Evolutionary conservation across 2,329 filamentous ascomycete species (phyloP).

Genomic region (Trichoderma citrinoviride): DNA sequence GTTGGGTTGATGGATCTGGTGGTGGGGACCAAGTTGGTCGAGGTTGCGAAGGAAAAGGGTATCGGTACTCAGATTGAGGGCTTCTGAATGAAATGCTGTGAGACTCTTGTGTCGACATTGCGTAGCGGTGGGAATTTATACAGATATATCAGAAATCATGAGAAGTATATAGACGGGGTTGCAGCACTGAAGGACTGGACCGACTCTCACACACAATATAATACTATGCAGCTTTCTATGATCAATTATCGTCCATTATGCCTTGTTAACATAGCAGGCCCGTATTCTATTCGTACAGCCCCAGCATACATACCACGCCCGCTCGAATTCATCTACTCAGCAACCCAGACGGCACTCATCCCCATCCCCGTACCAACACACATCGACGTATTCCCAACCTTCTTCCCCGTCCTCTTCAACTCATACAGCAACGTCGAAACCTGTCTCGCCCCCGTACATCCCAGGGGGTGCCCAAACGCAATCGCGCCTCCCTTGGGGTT

Average conservation of each 20-base stretch:
- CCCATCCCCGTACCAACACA: conserved; percentile 97
- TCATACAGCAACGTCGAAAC: conserved; percentile 90
- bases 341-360: conserved; percentile 95
- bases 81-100: conserved; percentile 20
- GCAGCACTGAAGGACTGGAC: no score
- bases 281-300: conserved; percentile 10
- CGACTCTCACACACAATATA: no score
- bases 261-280: not conserved
- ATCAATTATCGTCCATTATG: not conserved
- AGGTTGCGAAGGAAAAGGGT: conserved; percentile 53
- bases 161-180: not conserved
- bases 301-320: not conserved
- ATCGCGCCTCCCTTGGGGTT: conserved; percentile 98
- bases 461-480: conserved; percentile 91
- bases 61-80: conserved; percentile 51
- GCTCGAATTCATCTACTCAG: no score
- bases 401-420: conserved; percentile 77
- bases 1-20: conserved; percentile 65
- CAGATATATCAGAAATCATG: not conserved
- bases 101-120: not conserved
- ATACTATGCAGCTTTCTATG: not conserved
- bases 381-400: conserved; percentile 92
- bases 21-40: conserved; percentile 57
- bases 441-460: conserved; percentile 91
- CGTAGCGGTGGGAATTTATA: not conserved